Conservation (phyloP, 1,139 yeast species). For the Kurtzmaniella quercitrusa region DNA sequence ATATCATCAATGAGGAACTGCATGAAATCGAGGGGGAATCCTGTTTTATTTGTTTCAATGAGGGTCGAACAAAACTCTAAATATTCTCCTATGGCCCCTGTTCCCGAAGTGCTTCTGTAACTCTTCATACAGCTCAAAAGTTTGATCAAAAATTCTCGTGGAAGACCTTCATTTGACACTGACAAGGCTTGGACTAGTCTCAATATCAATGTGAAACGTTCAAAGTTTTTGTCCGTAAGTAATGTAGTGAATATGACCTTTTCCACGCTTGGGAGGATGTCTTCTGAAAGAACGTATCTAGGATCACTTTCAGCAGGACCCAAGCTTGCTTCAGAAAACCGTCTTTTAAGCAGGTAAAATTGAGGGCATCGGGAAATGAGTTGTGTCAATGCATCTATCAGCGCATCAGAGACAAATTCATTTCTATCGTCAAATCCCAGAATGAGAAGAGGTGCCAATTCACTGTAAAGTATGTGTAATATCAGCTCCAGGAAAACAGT, state of each 20-base stretch:
- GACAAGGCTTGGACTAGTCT: conserved; percentile 27
- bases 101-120: not conserved
- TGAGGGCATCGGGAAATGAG: conserved; percentile 4
- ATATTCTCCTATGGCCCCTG: conserved; percentile 23
- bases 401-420: conserved; percentile 35
- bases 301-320: conserved; percentile 11
- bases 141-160: conserved; percentile 15
- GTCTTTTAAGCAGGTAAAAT: conserved; percentile 5
- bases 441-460: conserved; percentile 17
- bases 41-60: conserved; percentile 9
- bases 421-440: conserved; percentile 36
- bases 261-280: conserved; percentile 16
- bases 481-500: not conserved
- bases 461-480: conserved; percentile 12
- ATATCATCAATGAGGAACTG: conserved; percentile 42
- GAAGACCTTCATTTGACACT: conserved; percentile 14
- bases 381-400: conserved; percentile 28
- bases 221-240: conserved; percentile 17
- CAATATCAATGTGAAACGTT: conserved; percentile 21
- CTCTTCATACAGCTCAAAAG: conserved; percentile 15
- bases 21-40: conserved; percentile 15
- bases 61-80: conserved; percentile 25
- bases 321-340: conserved; percentile 17
- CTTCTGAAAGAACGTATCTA: conserved; percentile 10
- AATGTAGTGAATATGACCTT: conserved; percentile 16